phyloP scores from a whole-genome alignment of 1,139 yeast species.

The Hansenula sp. region DNA sequence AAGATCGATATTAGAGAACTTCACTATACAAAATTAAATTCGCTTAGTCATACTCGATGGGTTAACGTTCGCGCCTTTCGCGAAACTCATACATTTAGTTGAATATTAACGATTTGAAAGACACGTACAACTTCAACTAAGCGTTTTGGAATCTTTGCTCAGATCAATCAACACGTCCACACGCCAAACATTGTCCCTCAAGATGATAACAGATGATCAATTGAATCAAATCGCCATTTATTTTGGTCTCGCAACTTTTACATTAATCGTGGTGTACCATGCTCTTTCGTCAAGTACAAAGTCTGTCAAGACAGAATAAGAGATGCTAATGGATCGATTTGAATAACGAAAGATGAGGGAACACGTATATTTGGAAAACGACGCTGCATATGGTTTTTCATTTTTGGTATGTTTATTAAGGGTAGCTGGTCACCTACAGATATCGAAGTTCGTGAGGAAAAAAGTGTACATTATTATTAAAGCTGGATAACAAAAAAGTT shows the following conservation, averaged over 20 bases:
- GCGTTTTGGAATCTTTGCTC: too few species aligned
- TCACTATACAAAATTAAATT: background rate
- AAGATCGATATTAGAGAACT: background rate
- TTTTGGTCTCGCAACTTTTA: conserved; percentile 73
- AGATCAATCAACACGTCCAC: background rate
- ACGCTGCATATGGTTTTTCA: background rate
- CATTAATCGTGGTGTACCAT: conserved; percentile 70
- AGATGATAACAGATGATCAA: conserved; percentile 80
- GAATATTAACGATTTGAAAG: background rate
- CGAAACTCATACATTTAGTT: background rate
- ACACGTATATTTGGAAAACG: too few species aligned
- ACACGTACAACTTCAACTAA: background rate
- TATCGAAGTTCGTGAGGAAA: background rate
- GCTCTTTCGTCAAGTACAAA: conserved; percentile 32
- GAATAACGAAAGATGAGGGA: too few species aligned
- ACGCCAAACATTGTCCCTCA: conserved; percentile 10
- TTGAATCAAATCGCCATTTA: conserved; percentile 68
- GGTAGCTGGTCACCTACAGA: too few species aligned
- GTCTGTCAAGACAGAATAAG: conserved; percentile 10
- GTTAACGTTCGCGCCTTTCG: background rate
- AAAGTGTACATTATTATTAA: background rate
- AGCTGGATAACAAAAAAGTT: too few species aligned
- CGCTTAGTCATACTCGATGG: background rate
- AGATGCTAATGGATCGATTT: background rate
- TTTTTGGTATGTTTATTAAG: background rate